Conservation (phyloP, 2,329 filamentous ascomycete genomes). For the Colletotrichum camelliae region DNA sequence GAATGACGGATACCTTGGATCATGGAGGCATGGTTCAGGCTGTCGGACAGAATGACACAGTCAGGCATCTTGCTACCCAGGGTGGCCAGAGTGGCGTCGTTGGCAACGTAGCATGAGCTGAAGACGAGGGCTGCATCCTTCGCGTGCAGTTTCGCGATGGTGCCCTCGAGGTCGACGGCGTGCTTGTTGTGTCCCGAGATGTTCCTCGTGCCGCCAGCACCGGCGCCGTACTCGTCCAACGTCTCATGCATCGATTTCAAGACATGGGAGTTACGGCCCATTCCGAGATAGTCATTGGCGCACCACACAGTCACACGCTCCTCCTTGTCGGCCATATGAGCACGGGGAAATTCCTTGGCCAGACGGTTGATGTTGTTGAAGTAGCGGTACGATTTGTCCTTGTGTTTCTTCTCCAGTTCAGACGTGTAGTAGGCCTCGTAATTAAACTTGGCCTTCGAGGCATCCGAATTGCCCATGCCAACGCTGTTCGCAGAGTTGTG, state of each 20-base stretch:
- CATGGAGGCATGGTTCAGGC: conserved; percentile 98
- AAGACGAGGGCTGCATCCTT: conserved; percentile 95
- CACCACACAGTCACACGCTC: conserved; percentile 98
- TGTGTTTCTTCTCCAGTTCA: conserved; percentile 98
- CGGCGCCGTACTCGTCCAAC: conserved; percentile 91
- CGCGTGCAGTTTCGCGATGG: conserved; percentile 85
- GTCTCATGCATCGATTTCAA: conserved; percentile 93
- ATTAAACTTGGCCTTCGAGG: conserved; percentile 70
- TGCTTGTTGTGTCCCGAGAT: conserved; percentile 98
- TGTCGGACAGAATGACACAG: conserved; percentile 97
- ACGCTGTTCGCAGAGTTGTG: conserved; percentile 31
- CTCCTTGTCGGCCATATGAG: conserved; percentile 83
- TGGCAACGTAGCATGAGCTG: conserved; percentile 97
- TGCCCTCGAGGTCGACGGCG: conserved; percentile 82
- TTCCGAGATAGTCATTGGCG: conserved; percentile 98
- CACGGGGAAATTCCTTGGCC: conserved; percentile 93
- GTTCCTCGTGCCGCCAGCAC: conserved; percentile 93
- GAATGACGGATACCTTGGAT: conserved; percentile 99
- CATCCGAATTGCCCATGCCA: conserved; percentile 18
- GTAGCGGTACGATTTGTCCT: conserved; percentile 99
- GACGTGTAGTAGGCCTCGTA: conserved; percentile 88
- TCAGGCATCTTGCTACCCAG: conserved; percentile 96
- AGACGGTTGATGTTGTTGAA: conserved; percentile 99
- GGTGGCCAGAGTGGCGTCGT: conserved; percentile 95
- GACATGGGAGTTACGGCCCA: conserved; percentile 90